phyloP scores from a whole-genome alignment of 257 asterid species.

The Ophiorrhiza pumila region DNA sequence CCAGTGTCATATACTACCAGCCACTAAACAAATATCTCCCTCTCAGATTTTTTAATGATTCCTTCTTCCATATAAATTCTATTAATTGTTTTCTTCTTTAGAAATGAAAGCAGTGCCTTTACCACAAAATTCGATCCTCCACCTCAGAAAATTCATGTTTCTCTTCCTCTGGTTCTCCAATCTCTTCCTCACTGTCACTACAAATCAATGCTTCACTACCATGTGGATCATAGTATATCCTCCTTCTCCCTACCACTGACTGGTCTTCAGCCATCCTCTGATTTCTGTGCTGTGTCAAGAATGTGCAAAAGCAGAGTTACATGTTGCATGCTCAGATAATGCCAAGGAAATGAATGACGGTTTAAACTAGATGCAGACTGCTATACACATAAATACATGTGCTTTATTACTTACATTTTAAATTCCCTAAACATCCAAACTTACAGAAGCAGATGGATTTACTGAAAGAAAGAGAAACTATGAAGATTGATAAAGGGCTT shows the following conservation, averaged over 20 bases:
- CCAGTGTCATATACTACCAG: neutral
- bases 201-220: constrained; percentile 92
- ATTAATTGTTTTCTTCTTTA: neutral
- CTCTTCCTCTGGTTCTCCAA: constrained; percentile 48
- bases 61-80: neutral
- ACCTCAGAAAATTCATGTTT: constrained; percentile 76
- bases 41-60: too few relatives aligned
- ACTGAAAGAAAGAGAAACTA: neutral
- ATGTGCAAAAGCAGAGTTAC: neutral
- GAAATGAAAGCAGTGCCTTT: neutral
- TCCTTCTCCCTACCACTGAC: constrained; percentile 84
- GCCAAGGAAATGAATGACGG: constrained; percentile 6
- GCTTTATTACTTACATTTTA: neutral
- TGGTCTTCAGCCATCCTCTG: constrained; percentile 98
- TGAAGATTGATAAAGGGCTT: neutral
- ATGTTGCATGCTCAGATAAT: neutral
- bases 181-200: constrained; percentile 97
- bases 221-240: constrained; percentile 82
- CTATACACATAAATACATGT: neutral
- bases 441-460: neutral
- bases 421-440: constrained; percentile 1
- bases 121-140: constrained; percentile 83
- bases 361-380: constrained; percentile 8
- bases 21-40: too few relatives aligned
- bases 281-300: constrained; percentile 63